Percentiles rank a stretch among this genome's conserved stretches.
Conservation (phyloP, 2,329 filamentous ascomycete species). For the Ophiostoma angusticollis region DNA sequence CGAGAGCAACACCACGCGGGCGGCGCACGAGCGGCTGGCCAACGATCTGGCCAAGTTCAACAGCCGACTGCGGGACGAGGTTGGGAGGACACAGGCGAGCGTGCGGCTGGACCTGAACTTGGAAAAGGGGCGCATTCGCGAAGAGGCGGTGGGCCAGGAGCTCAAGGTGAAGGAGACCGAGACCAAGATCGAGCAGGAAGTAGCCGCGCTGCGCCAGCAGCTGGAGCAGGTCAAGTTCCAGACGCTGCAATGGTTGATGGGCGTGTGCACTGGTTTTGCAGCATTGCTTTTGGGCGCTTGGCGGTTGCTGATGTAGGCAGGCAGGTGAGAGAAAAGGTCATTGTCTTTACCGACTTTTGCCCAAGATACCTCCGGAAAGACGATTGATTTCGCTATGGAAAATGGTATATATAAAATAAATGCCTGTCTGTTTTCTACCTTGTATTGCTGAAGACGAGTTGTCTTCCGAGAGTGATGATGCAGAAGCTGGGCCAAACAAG, state of each 20-base stretch:
- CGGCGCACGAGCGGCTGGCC: slow-evolving; percentile 80
- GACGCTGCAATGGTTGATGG: slow-evolving; percentile 96
- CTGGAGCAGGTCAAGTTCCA: slow-evolving; percentile 97
- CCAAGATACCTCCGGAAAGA: too few relatives aligned
- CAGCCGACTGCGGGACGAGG: slow-evolving; percentile 80
- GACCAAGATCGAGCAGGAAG: slow-evolving; percentile 96
- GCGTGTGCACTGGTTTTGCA: slow-evolving; percentile 57
- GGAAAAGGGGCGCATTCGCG: slow-evolving; percentile 89
- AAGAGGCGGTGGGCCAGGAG: slow-evolving; percentile 93
- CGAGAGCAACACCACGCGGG: slow-evolving; percentile 76
- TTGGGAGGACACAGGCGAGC: slow-evolving; percentile 83
- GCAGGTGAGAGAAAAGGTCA: background rate
- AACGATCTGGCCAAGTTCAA: slow-evolving; percentile 94
- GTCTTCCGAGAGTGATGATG: too few relatives aligned
- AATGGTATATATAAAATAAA: background rate
- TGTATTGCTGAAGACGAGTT: too few relatives aligned
- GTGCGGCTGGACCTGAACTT: slow-evolving; percentile 87
- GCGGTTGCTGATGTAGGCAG: slow-evolving; percentile 49
- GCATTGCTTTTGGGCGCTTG: slow-evolving; percentile 57
- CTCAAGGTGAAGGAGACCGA: slow-evolving; percentile 98
- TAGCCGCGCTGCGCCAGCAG: slow-evolving; percentile 77
- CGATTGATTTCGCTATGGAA: slow-evolving; percentile 1
- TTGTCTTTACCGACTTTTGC: too few relatives aligned
- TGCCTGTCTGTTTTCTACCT: background rate
- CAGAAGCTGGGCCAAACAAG: too few relatives aligned